Evolutionary conservation across 345 rosid species (phyloP).

Genomic region (Moringa oleifera): DNA sequence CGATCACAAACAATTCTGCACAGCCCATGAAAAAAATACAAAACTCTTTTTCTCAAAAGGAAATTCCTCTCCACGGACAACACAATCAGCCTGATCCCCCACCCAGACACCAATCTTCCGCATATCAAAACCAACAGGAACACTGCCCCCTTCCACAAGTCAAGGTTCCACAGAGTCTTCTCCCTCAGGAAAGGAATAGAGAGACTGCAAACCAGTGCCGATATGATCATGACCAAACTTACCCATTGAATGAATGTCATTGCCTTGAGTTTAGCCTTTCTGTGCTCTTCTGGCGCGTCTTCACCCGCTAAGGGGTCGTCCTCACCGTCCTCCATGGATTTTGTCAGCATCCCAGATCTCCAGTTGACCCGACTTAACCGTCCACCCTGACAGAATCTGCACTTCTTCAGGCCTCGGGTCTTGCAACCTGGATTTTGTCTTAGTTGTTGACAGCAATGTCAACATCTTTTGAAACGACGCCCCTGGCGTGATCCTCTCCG

Average conservation of each 20-base stretch:
- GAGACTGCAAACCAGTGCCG: slow-evolving; percentile 47
- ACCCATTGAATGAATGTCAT: slow-evolving; percentile 63
- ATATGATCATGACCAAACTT: slow-evolving; percentile 48
- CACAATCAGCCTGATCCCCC: slow-evolving; percentile 75
- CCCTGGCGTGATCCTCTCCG: slow-evolving; percentile 49
- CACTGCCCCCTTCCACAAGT: slow-evolving; percentile 86
- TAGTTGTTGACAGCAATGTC: slow-evolving; percentile 33
- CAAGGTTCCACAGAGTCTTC: slow-evolving; percentile 41
- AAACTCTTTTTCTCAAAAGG: slow-evolving; percentile 54
- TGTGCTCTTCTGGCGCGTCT: slow-evolving; percentile 72
- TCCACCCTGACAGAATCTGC: slow-evolving; percentile 26
- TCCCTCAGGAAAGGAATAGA: slow-evolving; percentile 28
- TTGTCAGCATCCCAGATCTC: slow-evolving; percentile 43
- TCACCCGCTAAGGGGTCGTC: slow-evolving; percentile 63
- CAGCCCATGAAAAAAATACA: slow-evolving; percentile 85
- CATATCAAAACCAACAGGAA: slow-evolving; percentile 70
- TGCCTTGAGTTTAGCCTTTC: slow-evolving; percentile 26
- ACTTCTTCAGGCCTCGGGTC: slow-evolving; percentile 60
- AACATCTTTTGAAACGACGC: slow-evolving; percentile 39
- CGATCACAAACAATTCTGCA: slow-evolving; percentile 82
- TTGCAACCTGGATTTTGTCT: slow-evolving; percentile 71
- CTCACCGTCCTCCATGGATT: slow-evolving; percentile 44
- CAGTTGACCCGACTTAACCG: slow-evolving; percentile 46
- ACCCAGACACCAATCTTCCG: slow-evolving; percentile 80
- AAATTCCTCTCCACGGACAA: slow-evolving; percentile 81